Evolutionary conservation across 2,329 filamentous ascomycete species (phyloP), one percentile per base, ranked within the genome.

Genomic region (Metarhizium humberi): DNA sequence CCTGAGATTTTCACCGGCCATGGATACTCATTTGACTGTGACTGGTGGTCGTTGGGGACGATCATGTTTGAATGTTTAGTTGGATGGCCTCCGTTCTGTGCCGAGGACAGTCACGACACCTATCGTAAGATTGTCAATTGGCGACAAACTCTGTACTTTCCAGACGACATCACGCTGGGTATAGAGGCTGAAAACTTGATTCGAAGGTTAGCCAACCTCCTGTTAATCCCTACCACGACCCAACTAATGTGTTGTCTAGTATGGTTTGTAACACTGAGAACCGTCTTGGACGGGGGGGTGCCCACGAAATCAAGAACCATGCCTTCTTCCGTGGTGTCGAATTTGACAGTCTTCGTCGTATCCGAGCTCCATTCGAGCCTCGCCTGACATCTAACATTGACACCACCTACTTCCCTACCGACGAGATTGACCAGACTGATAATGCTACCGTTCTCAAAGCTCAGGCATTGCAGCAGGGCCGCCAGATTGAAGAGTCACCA

Each of bases 61-160:
- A 99, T 99, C 74, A 97, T 99, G 94, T 99, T 97, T 66, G 94
- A 99, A 73, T 99, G 94, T 72, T 79, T 99, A 62, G 91, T 99
- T 58, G 94, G 94, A 65, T 99, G 94, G 94, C 94, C 94, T 55
- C 94, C 94, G 34, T 99, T 99, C 81, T 99, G 94, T 71, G 92
- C 94, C 20, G 94, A 99, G 71, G 92, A 97, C 69, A 89, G 91
- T 58, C 92, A 95, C 68, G 94, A 97, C 71, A 97, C 94, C 1
- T 99, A 99, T 75, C 87, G 92, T 62, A 99, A 99, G 81, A 99
- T 99, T 71, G 91, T 99, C 65, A 96, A 96, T 75, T 99, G 94
- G 94, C 86, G 90, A 55, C 87, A 95, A 67, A 91, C 92, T 57
- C 76, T 99, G 50, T 96, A 96, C 73, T 97, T 99, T 78, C 94